These are phyloP conservation scores for Malassezia globosa DNA, from an alignment of 1,284 basidiomycete species.

Conservation along the genomic window DNA sequence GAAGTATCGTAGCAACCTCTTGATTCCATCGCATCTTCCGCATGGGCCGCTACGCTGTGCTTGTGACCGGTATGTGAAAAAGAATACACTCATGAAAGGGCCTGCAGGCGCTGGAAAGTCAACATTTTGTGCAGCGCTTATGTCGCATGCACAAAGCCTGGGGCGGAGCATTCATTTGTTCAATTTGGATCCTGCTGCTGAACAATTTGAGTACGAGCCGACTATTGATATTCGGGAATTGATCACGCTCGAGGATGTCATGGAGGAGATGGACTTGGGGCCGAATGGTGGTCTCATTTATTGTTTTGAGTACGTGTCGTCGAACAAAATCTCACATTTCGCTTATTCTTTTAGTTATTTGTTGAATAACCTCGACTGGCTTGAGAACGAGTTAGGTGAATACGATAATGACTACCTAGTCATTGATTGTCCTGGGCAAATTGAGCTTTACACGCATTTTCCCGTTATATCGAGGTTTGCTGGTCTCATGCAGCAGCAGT, in stretches of 20 bases:
- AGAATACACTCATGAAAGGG: slow-evolving; percentile 51
- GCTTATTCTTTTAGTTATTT: slow-evolving; percentile 65
- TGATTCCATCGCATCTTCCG: too few relatives aligned
- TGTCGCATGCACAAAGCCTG: slow-evolving; percentile 76
- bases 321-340: too few relatives aligned
- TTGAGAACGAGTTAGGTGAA: slow-evolving; percentile 83
- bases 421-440: slow-evolving; percentile 96
- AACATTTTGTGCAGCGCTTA: slow-evolving; percentile 77
- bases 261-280: slow-evolving; percentile 87
- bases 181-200: slow-evolving; percentile 93
- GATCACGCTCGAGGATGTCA: slow-evolving; percentile 85
- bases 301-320: slow-evolving; percentile 79
- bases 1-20: too few relatives aligned
- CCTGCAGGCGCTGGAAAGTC: slow-evolving; percentile 97
- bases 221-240: slow-evolving; percentile 89
- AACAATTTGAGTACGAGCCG: slow-evolving; percentile 85
- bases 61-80: slow-evolving; percentile 20
- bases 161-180: slow-evolving; percentile 81
- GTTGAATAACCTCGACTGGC: slow-evolving; percentile 93
- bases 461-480: slow-evolving; percentile 85
- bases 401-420: slow-evolving; percentile 96
- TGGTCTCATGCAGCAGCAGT: slow-evolving; percentile 50
- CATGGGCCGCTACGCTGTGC: slow-evolving; percentile 37
- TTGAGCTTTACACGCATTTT: slow-evolving; percentile 97
- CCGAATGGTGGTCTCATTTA: slow-evolving; percentile 96